phyloP scores from a whole-genome alignment of 495 filamentous ascomycete genomes.

The Penicillium taxi region DNA sequence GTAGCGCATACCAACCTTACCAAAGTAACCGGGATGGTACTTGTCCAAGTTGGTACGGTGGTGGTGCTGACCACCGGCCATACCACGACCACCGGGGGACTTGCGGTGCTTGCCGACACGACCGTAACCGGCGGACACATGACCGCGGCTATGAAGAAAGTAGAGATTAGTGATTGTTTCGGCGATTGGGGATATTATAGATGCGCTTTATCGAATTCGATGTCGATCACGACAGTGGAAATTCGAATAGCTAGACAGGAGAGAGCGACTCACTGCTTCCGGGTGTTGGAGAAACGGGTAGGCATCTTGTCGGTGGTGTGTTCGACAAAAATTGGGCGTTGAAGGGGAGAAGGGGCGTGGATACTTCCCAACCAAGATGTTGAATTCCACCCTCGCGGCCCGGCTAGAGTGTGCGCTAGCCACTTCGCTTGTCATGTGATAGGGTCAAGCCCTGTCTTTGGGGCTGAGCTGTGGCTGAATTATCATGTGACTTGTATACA shows the following conservation, averaged over 20 bases:
- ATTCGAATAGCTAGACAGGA: no score
- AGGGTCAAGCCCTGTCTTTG: constrained; percentile 25
- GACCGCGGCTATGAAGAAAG: constrained; percentile 61
- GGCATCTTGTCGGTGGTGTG: constrained; percentile 58
- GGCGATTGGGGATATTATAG: constrained; percentile 11
- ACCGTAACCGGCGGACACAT: constrained; percentile 90
- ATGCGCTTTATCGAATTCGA: background rate
- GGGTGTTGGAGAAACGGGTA: constrained; percentile 73
- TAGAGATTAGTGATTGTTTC: constrained; percentile 17
- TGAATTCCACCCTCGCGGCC: constrained; percentile 35
- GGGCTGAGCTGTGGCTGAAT: no score
- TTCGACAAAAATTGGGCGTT: constrained; percentile 43
- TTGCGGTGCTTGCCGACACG: constrained; percentile 91
- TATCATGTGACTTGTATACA: no score
- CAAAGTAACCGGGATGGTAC: constrained; percentile 95
- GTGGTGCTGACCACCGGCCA: constrained; percentile 93
- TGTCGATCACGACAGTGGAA: constrained; percentile 9
- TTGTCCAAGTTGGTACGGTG: constrained; percentile 92
- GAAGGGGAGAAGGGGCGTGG: constrained; percentile 32
- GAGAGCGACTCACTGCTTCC: constrained; percentile 63
- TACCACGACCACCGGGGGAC: constrained; percentile 89
- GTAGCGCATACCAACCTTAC: constrained; percentile 96
- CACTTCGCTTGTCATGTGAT: constrained; percentile 35
- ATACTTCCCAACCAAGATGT: constrained; percentile 32
- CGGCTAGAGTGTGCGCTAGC: constrained; percentile 40